phyloP scores from a whole-genome alignment of 148 eudicot species.

The Rhododendron simsii region DNA sequence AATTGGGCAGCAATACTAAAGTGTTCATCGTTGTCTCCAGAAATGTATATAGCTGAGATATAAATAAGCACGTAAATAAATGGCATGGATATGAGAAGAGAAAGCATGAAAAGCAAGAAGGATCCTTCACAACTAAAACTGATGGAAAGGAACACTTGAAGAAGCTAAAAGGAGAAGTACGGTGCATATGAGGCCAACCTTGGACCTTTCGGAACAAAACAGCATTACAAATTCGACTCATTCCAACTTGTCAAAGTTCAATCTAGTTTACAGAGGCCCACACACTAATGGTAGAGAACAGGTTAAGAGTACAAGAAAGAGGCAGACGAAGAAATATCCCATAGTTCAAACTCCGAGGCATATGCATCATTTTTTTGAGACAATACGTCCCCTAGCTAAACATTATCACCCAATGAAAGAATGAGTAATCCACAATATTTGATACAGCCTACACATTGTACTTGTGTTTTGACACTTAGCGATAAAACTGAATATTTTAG shows the following conservation, averaged over 20 bases:
- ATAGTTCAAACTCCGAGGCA: not conserved
- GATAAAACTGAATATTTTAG: not conserved
- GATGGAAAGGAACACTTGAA: not conserved
- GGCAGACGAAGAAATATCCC: not conserved
- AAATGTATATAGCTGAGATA: constrained; percentile 70
- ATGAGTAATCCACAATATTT: not conserved
- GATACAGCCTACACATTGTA: not conserved
- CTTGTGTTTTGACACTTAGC: not conserved
- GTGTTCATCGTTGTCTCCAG: constrained; percentile 69
- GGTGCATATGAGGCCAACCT: not conserved
- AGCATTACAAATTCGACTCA: not conserved
- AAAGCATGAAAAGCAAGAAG: constrained; percentile 1
- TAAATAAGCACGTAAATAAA: not conserved
- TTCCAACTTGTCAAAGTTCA: not conserved
- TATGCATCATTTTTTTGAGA: not conserved
- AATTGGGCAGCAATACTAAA: constrained; percentile 61
- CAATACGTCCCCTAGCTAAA: not conserved
- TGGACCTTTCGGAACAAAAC: not conserved
- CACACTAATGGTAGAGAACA: not conserved
- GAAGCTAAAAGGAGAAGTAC: not conserved
- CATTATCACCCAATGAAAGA: not conserved
- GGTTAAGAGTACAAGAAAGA: not conserved
- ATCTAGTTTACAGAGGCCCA: not conserved
- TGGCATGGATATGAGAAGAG: not conserved
- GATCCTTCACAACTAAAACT: not conserved